Conservation (phyloP, 805 yeast species). For the Ogataea naganishii region DNA sequence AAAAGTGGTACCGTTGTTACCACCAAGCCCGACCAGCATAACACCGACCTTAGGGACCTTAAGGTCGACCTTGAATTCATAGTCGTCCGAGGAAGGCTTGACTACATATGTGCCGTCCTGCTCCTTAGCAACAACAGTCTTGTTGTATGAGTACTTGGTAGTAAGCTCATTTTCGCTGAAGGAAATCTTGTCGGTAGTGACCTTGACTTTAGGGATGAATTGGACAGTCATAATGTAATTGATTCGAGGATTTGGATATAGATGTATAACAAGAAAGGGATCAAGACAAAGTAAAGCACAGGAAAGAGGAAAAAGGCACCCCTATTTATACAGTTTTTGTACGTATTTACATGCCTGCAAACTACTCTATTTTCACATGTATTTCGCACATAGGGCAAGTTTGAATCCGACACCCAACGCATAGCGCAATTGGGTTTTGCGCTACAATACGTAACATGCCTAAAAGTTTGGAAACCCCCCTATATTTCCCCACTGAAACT, state of each 20-base stretch:
- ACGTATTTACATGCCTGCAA: too few species aligned
- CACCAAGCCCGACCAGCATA: conserved; percentile 90
- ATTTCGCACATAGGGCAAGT: too few species aligned
- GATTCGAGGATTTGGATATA: not conserved
- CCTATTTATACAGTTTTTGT: too few species aligned
- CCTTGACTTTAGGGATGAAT: conserved; percentile 37
- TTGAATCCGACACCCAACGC: not conserved
- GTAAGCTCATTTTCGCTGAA: conserved; percentile 42
- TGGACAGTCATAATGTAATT: conserved; percentile 19
- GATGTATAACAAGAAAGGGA: not conserved
- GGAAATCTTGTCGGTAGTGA: conserved; percentile 43
- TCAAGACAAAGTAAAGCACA: not conserved
- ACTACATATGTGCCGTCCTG: conserved; percentile 49
- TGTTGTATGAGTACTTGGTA: conserved; percentile 64
- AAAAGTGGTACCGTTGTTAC: conserved; percentile 92
- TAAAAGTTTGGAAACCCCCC: not conserved
- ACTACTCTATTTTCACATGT: too few species aligned
- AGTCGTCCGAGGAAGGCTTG: conserved; percentile 62
- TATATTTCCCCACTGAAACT: not conserved
- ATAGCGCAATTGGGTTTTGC: not conserved
- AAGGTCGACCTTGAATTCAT: conserved; percentile 80
- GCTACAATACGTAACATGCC: not conserved
- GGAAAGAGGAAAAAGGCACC: not conserved
- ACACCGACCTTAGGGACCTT: conserved; percentile 80
- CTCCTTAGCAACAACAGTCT: conserved; percentile 55